Percentiles rank a stretch among this genome's conserved stretches.
phyloP scores from a whole-genome alignment of 768 basidiomycete genomes.

The Hortiboletus flavorubellus region DNA sequence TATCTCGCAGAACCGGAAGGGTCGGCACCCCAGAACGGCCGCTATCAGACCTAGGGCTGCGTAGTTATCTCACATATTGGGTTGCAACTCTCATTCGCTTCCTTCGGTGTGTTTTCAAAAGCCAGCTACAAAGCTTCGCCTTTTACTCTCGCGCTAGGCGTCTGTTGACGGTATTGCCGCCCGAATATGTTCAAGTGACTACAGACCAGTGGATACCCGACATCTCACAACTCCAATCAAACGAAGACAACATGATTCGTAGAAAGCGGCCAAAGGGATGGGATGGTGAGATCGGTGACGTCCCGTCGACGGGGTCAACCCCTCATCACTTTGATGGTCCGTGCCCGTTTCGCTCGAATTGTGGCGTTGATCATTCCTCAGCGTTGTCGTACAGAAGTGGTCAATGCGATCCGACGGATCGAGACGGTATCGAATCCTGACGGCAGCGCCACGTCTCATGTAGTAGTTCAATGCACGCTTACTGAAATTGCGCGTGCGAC shows the following conservation, averaged over 20 bases:
- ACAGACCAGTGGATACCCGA: slow-evolving; percentile 45
- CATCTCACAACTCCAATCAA: slow-evolving; percentile 33
- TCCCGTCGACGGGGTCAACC: slow-evolving; percentile 31
- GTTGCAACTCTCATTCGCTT: slow-evolving; percentile 80
- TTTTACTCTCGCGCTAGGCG: slow-evolving; percentile 35
- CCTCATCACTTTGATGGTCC: slow-evolving; percentile 41
- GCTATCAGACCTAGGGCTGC: slow-evolving; percentile 86
- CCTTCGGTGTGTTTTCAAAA: slow-evolving; percentile 52
- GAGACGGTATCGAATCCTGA: slow-evolving; percentile 57
- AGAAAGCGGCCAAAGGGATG: slow-evolving; percentile 64
- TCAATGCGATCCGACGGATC: slow-evolving; percentile 52
- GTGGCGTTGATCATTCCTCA: not conserved
- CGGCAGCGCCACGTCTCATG: slow-evolving; percentile 69
- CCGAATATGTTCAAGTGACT: slow-evolving; percentile 45
- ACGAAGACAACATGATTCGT: slow-evolving; percentile 30
- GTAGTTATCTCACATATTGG: slow-evolving; percentile 90
- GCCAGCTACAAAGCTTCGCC: not conserved
- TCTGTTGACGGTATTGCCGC: slow-evolving; percentile 58
- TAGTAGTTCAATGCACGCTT: slow-evolving; percentile 69
- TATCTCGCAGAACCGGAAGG: slow-evolving; percentile 75
- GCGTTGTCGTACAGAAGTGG: slow-evolving; percentile 40
- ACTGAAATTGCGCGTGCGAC: slow-evolving; percentile 74
- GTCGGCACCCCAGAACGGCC: slow-evolving; percentile 94
- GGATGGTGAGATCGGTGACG: slow-evolving; percentile 62
- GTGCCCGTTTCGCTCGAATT: slow-evolving; percentile 6